These are phyloP conservation scores for Calonectria ilicicola DNA, from an alignment of 2,329 filamentous ascomycete species.

Conservation along the genomic window DNA sequence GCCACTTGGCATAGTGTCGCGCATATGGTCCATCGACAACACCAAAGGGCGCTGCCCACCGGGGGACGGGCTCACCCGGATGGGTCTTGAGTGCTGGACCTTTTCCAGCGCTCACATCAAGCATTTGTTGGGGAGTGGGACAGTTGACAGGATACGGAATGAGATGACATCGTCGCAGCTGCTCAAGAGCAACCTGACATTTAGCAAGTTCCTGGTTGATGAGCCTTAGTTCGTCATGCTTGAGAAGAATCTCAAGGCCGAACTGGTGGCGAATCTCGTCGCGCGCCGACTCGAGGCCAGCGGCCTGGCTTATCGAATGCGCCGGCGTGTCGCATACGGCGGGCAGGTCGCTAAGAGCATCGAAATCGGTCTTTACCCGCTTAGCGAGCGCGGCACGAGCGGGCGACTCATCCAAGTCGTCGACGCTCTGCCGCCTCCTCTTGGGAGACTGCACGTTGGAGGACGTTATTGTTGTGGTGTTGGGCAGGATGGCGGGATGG, in stretches of 20 bases:
- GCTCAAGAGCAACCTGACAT: conserved; percentile 92
- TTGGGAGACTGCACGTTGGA: conserved; percentile 50
- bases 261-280: conserved; percentile 88
- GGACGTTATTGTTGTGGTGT: conserved; percentile 40
- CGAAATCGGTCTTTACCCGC: conserved; percentile 54
- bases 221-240: conserved; percentile 92
- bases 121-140: conserved; percentile 74
- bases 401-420: conserved; percentile 44
- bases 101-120: conserved; percentile 79
- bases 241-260: conserved; percentile 90
- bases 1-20: conserved; percentile 95
- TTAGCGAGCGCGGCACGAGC: conserved; percentile 51
- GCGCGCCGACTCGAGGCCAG: conserved; percentile 66
- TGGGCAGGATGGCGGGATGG: conserved; percentile 48
- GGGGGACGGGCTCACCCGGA: conserved; percentile 74
- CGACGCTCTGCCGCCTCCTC: conserved; percentile 52
- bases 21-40: conserved; percentile 93
- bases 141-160: conserved; percentile 87
- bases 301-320: conserved; percentile 31
- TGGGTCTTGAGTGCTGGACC: conserved; percentile 76
- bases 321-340: conserved; percentile 34
- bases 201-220: conserved; percentile 98
- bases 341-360: conserved; percentile 38
- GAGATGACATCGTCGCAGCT: conserved; percentile 90
- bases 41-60: conserved; percentile 89